Percentiles rank a stretch among this genome's conserved stretches.
These are phyloP conservation scores for Catunica adiposa DNA, from an alignment of 2,329 filamentous ascomycete species.

Conservation along the genomic window DNA sequence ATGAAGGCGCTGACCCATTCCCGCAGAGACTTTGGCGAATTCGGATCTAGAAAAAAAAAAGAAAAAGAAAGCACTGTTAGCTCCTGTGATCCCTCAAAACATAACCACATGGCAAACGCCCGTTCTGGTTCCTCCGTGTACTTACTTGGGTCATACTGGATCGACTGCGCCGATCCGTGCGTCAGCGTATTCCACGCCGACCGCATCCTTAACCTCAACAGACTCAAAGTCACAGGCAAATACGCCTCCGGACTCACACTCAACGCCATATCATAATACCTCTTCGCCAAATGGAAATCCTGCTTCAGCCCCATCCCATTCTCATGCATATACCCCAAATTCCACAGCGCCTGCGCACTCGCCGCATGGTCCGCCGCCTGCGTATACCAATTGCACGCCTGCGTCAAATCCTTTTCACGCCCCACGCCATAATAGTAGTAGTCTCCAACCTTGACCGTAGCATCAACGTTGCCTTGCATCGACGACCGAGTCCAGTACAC, in stretches of 20 bases:
- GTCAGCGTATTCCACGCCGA: slow-evolving; percentile 93
- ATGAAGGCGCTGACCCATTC: slow-evolving; percentile 85
- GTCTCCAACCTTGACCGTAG: slow-evolving; percentile 94
- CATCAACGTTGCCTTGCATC: slow-evolving; percentile 82
- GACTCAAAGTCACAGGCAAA: slow-evolving; percentile 72
- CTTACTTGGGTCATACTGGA: slow-evolving; percentile 74
- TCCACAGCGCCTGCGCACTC: slow-evolving; percentile 90
- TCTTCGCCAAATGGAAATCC: slow-evolving; percentile 91
- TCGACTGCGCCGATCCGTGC: slow-evolving; percentile 78
- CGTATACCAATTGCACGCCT: slow-evolving; percentile 84
- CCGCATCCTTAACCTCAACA: slow-evolving; percentile 67
- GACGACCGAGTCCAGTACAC: slow-evolving; percentile 93
- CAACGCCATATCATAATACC: slow-evolving; percentile 84
- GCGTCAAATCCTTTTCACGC: slow-evolving; percentile 53
- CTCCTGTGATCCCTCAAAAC: neutral
- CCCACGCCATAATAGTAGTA: slow-evolving; percentile 83
- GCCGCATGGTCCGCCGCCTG: slow-evolving; percentile 81
- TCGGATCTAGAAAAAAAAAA: slow-evolving; percentile 48
- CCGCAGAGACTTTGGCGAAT: slow-evolving; percentile 57
- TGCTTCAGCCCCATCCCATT: slow-evolving; percentile 85
- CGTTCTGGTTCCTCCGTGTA: slow-evolving; percentile 9
- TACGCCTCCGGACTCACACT: slow-evolving; percentile 90
- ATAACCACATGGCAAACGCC: neutral
- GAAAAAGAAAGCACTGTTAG: neutral
- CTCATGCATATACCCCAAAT: slow-evolving; percentile 98